Percentiles rank a stretch among this genome's conserved stretches.
phyloP scores from a whole-genome alignment of 805 yeast species.

The Candida caryicola region DNA sequence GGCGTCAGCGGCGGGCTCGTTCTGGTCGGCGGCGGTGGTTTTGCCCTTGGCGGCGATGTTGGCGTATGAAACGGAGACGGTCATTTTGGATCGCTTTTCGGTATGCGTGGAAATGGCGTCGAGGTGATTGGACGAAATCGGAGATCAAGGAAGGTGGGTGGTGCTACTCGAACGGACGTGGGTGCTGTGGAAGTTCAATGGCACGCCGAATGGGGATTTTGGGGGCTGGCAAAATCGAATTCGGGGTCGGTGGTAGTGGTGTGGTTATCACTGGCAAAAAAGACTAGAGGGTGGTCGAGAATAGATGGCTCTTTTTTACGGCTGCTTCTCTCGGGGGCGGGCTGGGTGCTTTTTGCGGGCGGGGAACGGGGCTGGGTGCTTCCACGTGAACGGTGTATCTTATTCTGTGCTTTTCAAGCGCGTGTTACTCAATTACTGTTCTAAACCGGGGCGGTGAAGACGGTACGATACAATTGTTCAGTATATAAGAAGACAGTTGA shows the following conservation, averaged over 20 bases:
- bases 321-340: no score
- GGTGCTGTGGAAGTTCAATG: no score
- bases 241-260: no score
- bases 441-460: not conserved
- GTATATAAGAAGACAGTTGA: not conserved
- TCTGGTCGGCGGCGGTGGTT: conserved; percentile 7
- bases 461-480: not conserved
- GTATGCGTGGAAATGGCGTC: not conserved
- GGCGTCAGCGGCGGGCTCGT: conserved; percentile 4
- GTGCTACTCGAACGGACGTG: no score
- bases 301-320: no score
- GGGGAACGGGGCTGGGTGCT: no score
- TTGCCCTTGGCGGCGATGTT: conserved; percentile 40
- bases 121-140: not conserved
- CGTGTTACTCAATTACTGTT: not conserved
- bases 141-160: no score
- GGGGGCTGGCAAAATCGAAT: no score
- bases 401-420: not conserved
- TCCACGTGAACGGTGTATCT: not conserved
- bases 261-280: no score
- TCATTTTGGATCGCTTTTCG: conserved; percentile 12
- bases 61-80: conserved; percentile 38
- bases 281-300: no score
- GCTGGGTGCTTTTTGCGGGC: no score
- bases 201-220: no score